Percentiles rank a stretch among this genome's conserved stretches.
These are phyloP conservation scores for Xylariales sp. DNA, from an alignment of 2,329 filamentous ascomycete genomes.

Conservation along the genomic window DNA sequence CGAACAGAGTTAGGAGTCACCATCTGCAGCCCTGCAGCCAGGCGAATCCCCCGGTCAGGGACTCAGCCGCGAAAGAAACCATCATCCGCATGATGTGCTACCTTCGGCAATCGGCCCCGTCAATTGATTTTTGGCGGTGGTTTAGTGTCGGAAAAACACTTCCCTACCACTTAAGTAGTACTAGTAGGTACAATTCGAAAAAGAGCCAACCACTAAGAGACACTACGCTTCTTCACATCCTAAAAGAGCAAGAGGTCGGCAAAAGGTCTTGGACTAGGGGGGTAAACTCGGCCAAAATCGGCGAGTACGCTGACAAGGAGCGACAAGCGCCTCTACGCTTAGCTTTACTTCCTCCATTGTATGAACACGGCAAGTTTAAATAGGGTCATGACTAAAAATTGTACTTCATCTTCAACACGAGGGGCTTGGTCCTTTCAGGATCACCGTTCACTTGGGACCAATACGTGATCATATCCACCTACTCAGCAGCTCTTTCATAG, in stretches of 20 bases:
- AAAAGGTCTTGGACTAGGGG: constrained; percentile 6
- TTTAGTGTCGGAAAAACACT: neutral
- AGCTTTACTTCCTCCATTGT: neutral
- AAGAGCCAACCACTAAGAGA: neutral
- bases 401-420: neutral
- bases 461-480: too few relatives aligned
- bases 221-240: neutral
- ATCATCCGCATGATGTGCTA: constrained; percentile 6
- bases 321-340: neutral
- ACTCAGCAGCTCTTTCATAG: too few relatives aligned
- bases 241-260: neutral
- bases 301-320: neutral
- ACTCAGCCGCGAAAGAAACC: constrained; percentile 6
- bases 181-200: neutral
- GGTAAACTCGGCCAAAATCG: constrained; percentile 11
- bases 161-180: neutral
- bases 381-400: too few relatives aligned
- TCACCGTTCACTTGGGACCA: neutral
- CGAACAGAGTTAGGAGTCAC: constrained; percentile 10
- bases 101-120: constrained; percentile 5
- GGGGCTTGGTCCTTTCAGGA: neutral
- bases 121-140: neutral
- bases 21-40: constrained; percentile 34
- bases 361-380: too few relatives aligned
- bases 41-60: constrained; percentile 18